Percentiles rank a stretch among this genome's conserved stretches.
Evolutionary conservation across 2,329 filamentous ascomycete species (phyloP).

Genomic region (Colletotrichum gigasporum): DNA sequence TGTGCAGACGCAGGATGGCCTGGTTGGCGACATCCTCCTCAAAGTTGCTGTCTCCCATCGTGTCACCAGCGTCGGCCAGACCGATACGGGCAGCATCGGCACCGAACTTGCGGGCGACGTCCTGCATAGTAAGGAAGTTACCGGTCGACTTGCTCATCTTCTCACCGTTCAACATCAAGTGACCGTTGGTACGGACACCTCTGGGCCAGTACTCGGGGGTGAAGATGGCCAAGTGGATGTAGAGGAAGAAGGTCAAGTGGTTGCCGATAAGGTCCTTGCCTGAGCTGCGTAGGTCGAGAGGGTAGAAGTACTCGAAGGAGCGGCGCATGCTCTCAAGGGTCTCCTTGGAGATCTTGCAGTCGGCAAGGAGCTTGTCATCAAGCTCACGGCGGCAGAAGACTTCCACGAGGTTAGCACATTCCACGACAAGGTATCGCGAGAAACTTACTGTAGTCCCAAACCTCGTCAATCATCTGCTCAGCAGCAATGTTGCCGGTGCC

Average conservation of each 20-base stretch:
- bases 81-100: conserved; percentile 92
- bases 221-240: conserved; percentile 92
- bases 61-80: conserved; percentile 93
- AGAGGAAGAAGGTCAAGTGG: conserved; percentile 90
- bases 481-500: conserved; percentile 76
- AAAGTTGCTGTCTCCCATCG: conserved; percentile 95
- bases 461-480: conserved; percentile 92
- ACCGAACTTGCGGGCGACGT: conserved; percentile 90
- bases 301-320: conserved; percentile 98
- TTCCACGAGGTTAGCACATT: too few relatives aligned
- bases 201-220: conserved; percentile 88
- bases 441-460: conserved; percentile 99
- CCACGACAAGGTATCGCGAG: too few relatives aligned
- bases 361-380: conserved; percentile 69
- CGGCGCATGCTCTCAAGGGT: conserved; percentile 83
- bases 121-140: conserved; percentile 92
- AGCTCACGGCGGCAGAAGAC: conserved; percentile 82
- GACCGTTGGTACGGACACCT: conserved; percentile 88
- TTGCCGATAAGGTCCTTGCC: conserved; percentile 95
- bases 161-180: conserved; percentile 92
- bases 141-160: conserved; percentile 99
- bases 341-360: conserved; percentile 77
- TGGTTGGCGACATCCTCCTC: conserved; percentile 95
- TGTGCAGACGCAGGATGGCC: conserved; percentile 85
- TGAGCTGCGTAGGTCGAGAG: conserved; percentile 85